phyloP scores from a whole-genome alignment of 2,329 filamentous ascomycete genomes.

The Xylariaceae sp. region DNA sequence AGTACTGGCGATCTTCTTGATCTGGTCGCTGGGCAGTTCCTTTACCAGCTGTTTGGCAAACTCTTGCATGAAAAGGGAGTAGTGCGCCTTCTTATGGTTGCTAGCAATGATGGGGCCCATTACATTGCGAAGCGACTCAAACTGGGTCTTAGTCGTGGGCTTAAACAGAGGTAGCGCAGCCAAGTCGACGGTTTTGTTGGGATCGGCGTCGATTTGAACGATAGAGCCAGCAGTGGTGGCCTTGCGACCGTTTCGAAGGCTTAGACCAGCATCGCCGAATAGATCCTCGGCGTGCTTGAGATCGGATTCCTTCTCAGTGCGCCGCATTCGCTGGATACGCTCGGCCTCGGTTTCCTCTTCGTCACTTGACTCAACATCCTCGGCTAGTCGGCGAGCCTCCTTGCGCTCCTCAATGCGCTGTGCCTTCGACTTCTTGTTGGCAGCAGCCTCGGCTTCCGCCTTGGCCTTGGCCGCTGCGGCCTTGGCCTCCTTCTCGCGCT shows the following conservation, averaged over 20 bases:
- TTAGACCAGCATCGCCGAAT: constrained; percentile 67
- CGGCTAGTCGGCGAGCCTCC: constrained; percentile 47
- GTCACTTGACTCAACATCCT: constrained; percentile 51
- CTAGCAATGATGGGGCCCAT: constrained; percentile 71
- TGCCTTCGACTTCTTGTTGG: constrained; percentile 83
- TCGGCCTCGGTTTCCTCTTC: constrained; percentile 70
- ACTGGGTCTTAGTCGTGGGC: constrained; percentile 80
- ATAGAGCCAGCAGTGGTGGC: constrained; percentile 57
- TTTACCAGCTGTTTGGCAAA: constrained; percentile 82
- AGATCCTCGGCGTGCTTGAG: constrained; percentile 86
- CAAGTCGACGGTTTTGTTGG: constrained; percentile 75
- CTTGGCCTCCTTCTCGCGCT: constrained; percentile 91
- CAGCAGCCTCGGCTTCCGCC: constrained; percentile 79
- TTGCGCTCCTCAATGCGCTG: constrained; percentile 80
- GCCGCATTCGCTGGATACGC: constrained; percentile 67
- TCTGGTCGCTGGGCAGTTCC: constrained; percentile 84
- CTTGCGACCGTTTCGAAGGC: constrained; percentile 58
- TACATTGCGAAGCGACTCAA: constrained; percentile 70
- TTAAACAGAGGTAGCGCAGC: constrained; percentile 78
- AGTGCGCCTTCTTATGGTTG: constrained; percentile 84
- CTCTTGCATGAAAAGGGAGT: constrained; percentile 83
- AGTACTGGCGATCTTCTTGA: constrained; percentile 88
- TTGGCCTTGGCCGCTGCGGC: constrained; percentile 81
- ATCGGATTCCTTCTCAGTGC: constrained; percentile 81
- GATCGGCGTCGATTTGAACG: constrained; percentile 69